Evolutionary conservation across 768 basidiomycete genomes (phyloP).

Genomic region (Hypholoma sublateritium): DNA sequence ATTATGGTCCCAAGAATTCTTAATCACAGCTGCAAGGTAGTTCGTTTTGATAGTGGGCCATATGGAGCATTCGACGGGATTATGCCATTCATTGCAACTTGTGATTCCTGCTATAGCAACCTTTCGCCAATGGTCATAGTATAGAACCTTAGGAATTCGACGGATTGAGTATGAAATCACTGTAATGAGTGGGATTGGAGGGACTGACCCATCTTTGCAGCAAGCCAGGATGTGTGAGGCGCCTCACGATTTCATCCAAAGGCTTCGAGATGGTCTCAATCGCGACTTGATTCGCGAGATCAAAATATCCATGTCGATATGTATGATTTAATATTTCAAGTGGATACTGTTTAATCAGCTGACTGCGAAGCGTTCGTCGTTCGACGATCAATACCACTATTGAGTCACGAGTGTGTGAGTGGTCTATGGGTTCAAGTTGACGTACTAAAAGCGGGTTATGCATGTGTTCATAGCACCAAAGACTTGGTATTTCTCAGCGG

Average conservation of each 20-base stretch:
- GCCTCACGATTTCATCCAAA: constrained; percentile 24
- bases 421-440: too few species aligned
- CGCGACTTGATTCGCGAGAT: constrained; percentile 13
- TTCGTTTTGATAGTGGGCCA: not conserved
- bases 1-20: not conserved
- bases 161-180: not conserved
- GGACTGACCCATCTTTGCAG: constrained; percentile 30
- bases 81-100: not conserved
- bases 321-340: constrained; percentile 6
- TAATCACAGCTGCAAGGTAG: not conserved
- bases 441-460: constrained; percentile 15
- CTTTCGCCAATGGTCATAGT: not conserved
- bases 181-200: not conserved
- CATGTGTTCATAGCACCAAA: constrained; percentile 23
- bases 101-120: not conserved
- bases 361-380: not conserved
- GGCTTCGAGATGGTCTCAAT: not conserved
- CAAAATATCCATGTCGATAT: not conserved
- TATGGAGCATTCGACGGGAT: too few species aligned
- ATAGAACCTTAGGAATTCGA: not conserved
- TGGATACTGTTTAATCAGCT: not conserved
- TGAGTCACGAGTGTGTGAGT: too few species aligned
- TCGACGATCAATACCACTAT: too few species aligned
- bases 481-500: constrained; percentile 25
- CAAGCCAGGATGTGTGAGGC: constrained; percentile 32